Base-by-base conservation (phyloP, 306 rosid species). In the Neltuma alba region DNA sequence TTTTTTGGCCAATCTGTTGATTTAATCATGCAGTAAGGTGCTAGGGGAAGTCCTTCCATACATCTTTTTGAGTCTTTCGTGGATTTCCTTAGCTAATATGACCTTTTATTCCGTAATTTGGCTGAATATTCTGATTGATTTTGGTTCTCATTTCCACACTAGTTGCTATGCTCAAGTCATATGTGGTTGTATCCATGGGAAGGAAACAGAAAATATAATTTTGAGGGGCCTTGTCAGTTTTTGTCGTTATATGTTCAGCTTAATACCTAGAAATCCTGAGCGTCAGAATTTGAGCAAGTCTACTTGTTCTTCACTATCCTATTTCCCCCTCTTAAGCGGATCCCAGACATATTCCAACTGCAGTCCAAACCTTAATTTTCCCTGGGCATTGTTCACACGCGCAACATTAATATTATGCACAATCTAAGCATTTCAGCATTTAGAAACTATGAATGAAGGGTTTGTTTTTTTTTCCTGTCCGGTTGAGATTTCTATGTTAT, bases 361-460 rank as follows among this genome's bases (percentile, higher is more conserved):
- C 18, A 82, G 23, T 34, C 36, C 6, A 18, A 68, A 57, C 36
- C 79, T 38, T 63, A 63, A 47, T 72, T 71, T 77, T 36, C 54
- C 23, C 15, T 64, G 63, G 63, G 16, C 45, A 72, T 33, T 83
- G 47, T 78, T 82, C 64, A 31, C n/a, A 14, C 12, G 34, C 61
- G 25, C 20, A 27, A 60, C 55, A 30, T 15, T 40, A 65, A 45
- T 45, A 44, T 67, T 27, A 74, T 66, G 9, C 47, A 14, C 60
- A 74, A 54, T 65, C 33, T 47, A 36, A 25, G 30, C 66, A 36
- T 61, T 62, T 72, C 40, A 41, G 27, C 4, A 13, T 57, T 28
- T 54, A 65, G 42, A 68, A 75, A 33, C 71, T 67, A 30, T 74
- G 76, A 66, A 66, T 21, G 37, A 16, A 68, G 79, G n/a, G n/a